These are phyloP conservation scores for Ogataea trehaloabstinens DNA, from an alignment of 805 yeast species.

Conservation along the genomic window DNA sequence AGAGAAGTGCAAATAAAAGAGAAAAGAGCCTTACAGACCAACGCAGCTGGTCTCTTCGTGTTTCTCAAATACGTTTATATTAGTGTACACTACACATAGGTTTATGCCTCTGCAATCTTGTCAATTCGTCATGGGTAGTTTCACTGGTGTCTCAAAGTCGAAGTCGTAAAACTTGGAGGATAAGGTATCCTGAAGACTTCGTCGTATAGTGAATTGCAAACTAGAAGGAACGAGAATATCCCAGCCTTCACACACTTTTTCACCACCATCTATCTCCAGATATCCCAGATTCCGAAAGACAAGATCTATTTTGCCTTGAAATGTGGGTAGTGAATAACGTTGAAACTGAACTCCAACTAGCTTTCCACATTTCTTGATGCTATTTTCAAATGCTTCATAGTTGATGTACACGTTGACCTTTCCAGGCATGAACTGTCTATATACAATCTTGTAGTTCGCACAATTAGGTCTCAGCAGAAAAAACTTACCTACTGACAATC, in stretches of 20 bases:
- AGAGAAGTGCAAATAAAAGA: too few species aligned
- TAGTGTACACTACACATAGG: too few species aligned
- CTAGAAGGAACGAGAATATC: conserved; percentile 9
- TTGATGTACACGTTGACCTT: background rate
- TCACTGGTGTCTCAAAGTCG: too few species aligned
- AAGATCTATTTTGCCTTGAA: conserved; percentile 10
- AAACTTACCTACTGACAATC: conserved; percentile 7
- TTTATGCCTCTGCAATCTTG: too few species aligned
- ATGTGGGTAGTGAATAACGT: conserved; percentile 8
- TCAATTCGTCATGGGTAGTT: too few species aligned
- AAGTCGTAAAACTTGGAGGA: too few species aligned
- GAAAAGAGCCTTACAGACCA: too few species aligned
- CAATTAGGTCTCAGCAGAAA: conserved; percentile 9
- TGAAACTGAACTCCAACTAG: conserved; percentile 1
- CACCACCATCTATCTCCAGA: conserved; percentile 8
- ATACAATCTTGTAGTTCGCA: background rate
- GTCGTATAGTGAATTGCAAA: conserved; percentile 9
- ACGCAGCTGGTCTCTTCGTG: too few species aligned
- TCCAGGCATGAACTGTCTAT: conserved; percentile 12
- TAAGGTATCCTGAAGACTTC: too few species aligned
- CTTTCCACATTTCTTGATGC: background rate
- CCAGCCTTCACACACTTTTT: conserved; percentile 5
- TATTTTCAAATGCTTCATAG: background rate
- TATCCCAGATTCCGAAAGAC: conserved; percentile 17
- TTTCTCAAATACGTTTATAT: too few species aligned